Conservation (phyloP, 208 protist genomes). For the Acanthamoeba royreba region DNA sequence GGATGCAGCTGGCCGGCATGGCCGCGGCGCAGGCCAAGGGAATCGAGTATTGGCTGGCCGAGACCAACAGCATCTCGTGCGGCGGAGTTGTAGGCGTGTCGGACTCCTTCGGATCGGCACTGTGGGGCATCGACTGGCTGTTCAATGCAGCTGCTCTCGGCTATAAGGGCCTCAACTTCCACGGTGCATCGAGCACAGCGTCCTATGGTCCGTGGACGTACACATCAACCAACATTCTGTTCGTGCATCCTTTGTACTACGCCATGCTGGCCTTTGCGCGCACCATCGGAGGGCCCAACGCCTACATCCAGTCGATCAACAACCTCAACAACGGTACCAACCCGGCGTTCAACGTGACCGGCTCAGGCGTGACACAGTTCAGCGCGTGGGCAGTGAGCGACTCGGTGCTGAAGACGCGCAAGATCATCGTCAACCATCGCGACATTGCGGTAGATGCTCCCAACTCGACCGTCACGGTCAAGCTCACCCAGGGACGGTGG, state of each 20-base stretch:
- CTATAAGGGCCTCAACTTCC: not conserved
- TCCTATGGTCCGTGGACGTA: not conserved
- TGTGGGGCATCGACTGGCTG: not conserved
- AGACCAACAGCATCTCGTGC: not conserved
- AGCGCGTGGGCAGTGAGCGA: not conserved
- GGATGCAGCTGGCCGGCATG: not conserved
- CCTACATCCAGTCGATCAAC: not conserved
- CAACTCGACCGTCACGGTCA: not conserved
- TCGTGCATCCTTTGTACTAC: not conserved
- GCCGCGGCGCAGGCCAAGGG: not conserved
- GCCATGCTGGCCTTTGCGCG: not conserved
- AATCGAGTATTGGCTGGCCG: not conserved
- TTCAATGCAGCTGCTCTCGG: not conserved
- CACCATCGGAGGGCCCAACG: not conserved
- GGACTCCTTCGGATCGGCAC: not conserved
- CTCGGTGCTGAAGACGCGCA: not conserved
- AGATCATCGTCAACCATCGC: not conserved
- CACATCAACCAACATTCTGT: not conserved
- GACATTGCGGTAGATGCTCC: not conserved
- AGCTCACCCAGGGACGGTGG: not conserved
- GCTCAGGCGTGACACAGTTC: constrained; percentile 32
- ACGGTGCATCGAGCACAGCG: not conserved
- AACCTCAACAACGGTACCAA: not conserved
- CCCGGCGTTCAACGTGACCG: not conserved
- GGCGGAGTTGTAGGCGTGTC: not conserved